Evolutionary conservation across 2,329 filamentous ascomycete genomes (phyloP), one percentile per base, ranked within the genome.

Genomic region (Ilyonectria sp.): DNA sequence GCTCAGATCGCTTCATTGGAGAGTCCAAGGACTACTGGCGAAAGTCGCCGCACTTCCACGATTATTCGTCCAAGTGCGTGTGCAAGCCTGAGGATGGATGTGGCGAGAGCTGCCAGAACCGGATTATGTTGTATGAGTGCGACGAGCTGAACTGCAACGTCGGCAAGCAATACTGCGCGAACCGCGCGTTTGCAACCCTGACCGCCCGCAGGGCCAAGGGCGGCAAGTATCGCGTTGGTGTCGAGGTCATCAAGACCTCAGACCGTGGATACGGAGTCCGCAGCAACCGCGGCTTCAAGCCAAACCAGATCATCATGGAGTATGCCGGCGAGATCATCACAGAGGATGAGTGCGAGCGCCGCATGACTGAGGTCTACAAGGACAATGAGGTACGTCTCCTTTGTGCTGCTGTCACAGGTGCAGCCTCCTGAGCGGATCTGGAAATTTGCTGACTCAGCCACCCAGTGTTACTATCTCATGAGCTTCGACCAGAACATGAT

Each of bases 321-420:
- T 99, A 99, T 78, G 95, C 95, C 0, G 96, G 96, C 46, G 96
- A 99, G 81, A 98, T 99, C 74, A 97, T 99, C 77, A 98, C 94
- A 0, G 94, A 97, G 77, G 91, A 92, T 33, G 96, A 99, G 79
- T 97, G 95, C 77, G 94, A 98, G 79, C 89, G 93, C 53, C 91
- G 96, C 62, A 98, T 98, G 95, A 94, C 93, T 67, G 92, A 95
- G 69, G 89, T 93, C 66, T 99, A 99, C 84, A 97, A 96, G 80
- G 89, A 97, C 78, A 97, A 97, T 75, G 92, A 96, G 83, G 94
- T 97, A 80, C 80, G 90, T 80, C 21, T 52, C 31, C 31, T 52
- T 35, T 11, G 21, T 40, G 7, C 4, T 62, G 9, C 29, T 53
- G 29, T 31, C 11, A 35, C 17, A 5, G n/a, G 44, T n/a, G 58